Evolutionary conservation across 2,329 filamentous ascomycete species (phyloP).

Genomic region (Aspergillus sp.): DNA sequence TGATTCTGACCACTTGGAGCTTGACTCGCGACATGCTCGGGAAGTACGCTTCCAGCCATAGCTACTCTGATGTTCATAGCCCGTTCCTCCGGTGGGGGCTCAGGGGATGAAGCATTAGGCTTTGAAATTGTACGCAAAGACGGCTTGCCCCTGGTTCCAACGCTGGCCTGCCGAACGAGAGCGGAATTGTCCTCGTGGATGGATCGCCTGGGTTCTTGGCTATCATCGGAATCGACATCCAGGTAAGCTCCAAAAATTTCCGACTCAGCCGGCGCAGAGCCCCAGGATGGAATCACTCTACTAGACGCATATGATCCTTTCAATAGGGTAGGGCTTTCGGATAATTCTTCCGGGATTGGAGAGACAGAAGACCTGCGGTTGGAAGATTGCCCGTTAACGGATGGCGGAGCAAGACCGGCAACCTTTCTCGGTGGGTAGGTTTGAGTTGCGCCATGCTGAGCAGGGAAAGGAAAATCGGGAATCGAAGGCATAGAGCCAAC

Average conservation of each 20-base stretch:
- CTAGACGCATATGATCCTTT: constrained; percentile 66
- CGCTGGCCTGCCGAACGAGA: constrained; percentile 37
- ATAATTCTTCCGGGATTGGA: constrained; percentile 69
- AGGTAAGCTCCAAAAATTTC: constrained; percentile 40
- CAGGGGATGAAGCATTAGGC: constrained; percentile 18
- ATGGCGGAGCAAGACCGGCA: constrained; percentile 24
- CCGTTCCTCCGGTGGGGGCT: constrained; percentile 7
- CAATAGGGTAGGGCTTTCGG: constrained; percentile 42
- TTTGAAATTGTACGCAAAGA: constrained; percentile 38
- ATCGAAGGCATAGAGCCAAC: constrained; percentile 21
- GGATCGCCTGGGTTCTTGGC: constrained; percentile 9
- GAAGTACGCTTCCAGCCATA: constrained; percentile 9
- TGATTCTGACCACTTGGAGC: not conserved
- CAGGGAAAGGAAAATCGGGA: constrained; percentile 20
- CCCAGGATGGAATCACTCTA: constrained; percentile 67
- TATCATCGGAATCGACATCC: constrained; percentile 23
- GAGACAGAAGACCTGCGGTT: constrained; percentile 63
- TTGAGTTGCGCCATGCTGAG: constrained; percentile 13
- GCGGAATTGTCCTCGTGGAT: constrained; percentile 17
- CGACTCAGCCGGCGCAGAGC: constrained; percentile 43
- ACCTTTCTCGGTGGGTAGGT: constrained; percentile 20
- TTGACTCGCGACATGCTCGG: not conserved
- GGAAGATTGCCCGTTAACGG: constrained; percentile 43
- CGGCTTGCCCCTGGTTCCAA: constrained; percentile 38
- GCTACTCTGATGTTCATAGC: constrained; percentile 2